These are phyloP conservation scores for Lactarius quietus DNA, from an alignment of 768 basidiomycete genomes.

Conservation along the genomic window DNA sequence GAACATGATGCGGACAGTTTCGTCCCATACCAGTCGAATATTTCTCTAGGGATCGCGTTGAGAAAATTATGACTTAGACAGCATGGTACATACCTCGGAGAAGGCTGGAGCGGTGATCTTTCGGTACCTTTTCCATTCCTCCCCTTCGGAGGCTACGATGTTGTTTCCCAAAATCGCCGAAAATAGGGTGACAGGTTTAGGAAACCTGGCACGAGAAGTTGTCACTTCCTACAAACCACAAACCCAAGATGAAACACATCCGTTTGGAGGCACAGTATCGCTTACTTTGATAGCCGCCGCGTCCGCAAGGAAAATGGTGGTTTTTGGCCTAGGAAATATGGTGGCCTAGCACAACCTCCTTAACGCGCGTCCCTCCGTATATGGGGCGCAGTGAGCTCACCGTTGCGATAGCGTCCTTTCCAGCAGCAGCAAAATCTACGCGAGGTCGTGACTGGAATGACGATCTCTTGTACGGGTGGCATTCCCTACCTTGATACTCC, in stretches of 20 bases:
- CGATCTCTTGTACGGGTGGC: not conserved
- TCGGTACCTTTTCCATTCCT: constrained; percentile 62
- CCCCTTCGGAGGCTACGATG: constrained; percentile 60
- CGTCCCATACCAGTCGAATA: constrained; percentile 40
- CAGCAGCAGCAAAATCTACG: not conserved
- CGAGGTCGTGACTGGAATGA: not conserved
- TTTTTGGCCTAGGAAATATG: constrained; percentile 2
- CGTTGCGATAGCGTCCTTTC: constrained; percentile 5
- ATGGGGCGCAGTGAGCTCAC: not conserved
- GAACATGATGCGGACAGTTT: constrained; percentile 33
- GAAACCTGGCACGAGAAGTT: constrained; percentile 48
- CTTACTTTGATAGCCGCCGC: constrained; percentile 18
- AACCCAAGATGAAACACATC: not conserved
- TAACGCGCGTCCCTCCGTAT: not conserved
- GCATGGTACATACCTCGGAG: constrained; percentile 46
- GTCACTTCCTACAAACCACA: constrained; percentile 2
- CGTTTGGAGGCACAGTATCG: not conserved
- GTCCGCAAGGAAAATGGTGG: constrained; percentile 14
- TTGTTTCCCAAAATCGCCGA: constrained; percentile 51
- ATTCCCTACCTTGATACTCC: constrained; percentile 7
- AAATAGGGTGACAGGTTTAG: constrained; percentile 52
- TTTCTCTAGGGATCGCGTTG: constrained; percentile 30
- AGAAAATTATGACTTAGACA: not conserved
- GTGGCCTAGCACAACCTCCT: not conserved
- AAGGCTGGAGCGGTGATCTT: constrained; percentile 64